Conservation (phyloP, 306 rosid genomes). For the Vicia faba region DNA sequence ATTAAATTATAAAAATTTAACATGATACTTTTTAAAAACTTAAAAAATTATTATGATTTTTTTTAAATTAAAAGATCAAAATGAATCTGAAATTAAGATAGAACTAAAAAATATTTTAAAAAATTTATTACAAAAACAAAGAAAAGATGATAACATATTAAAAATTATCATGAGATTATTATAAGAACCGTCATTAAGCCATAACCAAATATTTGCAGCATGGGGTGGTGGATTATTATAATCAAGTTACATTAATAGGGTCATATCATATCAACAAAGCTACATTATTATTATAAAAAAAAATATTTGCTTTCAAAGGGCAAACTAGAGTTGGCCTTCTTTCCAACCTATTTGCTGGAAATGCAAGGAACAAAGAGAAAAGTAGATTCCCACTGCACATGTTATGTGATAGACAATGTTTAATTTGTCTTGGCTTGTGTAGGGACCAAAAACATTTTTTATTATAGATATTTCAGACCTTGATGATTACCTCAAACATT, state of each 20-base stretch:
- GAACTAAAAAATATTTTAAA: no score
- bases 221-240: constrained; percentile 46
- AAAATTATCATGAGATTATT: constrained; percentile 40
- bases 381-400: constrained; percentile 76
- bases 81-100: no score
- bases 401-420: constrained; percentile 57
- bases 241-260: constrained; percentile 54
- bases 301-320: constrained; percentile 40
- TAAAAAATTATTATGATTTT: no score
- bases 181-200: constrained; percentile 32
- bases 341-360: constrained; percentile 77
- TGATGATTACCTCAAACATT: constrained; percentile 52
- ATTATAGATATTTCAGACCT: constrained; percentile 27
- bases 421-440: constrained; percentile 61
- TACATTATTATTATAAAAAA: constrained; percentile 38
- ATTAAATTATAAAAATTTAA: no score
- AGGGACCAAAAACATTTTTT: constrained; percentile 46
- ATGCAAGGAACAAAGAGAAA: constrained; percentile 69
- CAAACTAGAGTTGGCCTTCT: constrained; percentile 55
- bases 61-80: no score
- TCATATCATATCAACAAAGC: constrained; percentile 38
- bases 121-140: no score
- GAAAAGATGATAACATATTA: constrained; percentile 7
- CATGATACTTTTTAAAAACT: no score
- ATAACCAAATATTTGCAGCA: constrained; percentile 37